phyloP scores from a whole-genome alignment of 2,329 filamentous ascomycete genomes.

The Cryphonectria radicalis region DNA sequence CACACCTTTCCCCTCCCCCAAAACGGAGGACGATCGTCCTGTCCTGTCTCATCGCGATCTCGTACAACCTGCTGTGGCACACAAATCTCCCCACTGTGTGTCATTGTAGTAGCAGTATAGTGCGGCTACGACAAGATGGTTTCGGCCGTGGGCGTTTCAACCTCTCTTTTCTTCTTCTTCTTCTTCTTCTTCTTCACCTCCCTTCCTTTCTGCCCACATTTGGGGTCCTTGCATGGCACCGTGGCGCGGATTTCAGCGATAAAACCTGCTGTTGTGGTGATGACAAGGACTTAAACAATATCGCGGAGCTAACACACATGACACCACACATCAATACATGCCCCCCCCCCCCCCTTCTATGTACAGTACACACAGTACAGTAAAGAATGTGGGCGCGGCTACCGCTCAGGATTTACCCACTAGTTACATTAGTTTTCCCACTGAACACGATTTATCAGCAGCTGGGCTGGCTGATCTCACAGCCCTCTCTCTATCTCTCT shows the following conservation, averaged over 20 bases:
- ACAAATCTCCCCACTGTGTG: background rate
- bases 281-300: background rate
- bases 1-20: background rate
- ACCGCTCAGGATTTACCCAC: background rate
- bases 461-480: background rate
- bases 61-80: slow-evolving; percentile 4
- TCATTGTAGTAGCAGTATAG: no score
- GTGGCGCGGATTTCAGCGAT: slow-evolving; percentile 10
- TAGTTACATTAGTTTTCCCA: background rate
- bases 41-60: slow-evolving; percentile 7
- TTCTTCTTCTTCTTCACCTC: no score
- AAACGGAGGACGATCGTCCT: background rate
- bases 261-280: no score
- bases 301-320: no score
- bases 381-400: background rate
- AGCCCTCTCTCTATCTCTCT: background rate
- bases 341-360: background rate
- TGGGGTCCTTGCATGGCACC: background rate
- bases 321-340: background rate
- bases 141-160: slow-evolving; percentile 15
- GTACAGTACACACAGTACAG: background rate
- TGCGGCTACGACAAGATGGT: background rate
- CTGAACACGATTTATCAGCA: background rate
- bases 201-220: no score
- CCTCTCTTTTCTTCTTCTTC: background rate